phyloP scores from a whole-genome alignment of 2,329 filamentous ascomycete species.

The Penicillium expansum region DNA sequence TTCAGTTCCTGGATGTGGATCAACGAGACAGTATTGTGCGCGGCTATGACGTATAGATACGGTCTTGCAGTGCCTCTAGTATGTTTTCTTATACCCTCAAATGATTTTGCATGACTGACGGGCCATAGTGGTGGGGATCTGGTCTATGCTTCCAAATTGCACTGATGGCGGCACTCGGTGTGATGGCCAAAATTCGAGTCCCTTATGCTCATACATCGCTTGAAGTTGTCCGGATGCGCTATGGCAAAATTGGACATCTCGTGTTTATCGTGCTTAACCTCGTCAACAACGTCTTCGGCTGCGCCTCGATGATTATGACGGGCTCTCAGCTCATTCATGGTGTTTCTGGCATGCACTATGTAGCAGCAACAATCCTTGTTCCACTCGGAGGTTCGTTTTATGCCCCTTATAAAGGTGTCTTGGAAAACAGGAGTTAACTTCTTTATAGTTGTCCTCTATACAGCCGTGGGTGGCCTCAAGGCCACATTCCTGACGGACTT shows the following conservation, averaged over 20 bases:
- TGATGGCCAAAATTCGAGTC: slow-evolving; percentile 50
- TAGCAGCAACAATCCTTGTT: slow-evolving; percentile 48
- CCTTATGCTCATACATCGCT: slow-evolving; percentile 53
- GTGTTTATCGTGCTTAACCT: slow-evolving; percentile 45
- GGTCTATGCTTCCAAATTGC: slow-evolving; percentile 50
- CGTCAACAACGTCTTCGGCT: slow-evolving; percentile 47
- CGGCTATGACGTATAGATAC: slow-evolving; percentile 35
- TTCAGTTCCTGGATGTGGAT: slow-evolving; percentile 44
- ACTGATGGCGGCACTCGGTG: slow-evolving; percentile 50
- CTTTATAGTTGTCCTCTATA: slow-evolving; percentile 46
- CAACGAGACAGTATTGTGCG: slow-evolving; percentile 37
- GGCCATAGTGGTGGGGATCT: slow-evolving; percentile 36
- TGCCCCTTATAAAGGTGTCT: background rate
- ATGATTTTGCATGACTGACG: background rate
- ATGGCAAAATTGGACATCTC: slow-evolving; percentile 44
- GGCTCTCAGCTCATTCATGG: slow-evolving; percentile 48
- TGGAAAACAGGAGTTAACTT: background rate
- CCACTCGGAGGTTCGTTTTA: slow-evolving; percentile 43
- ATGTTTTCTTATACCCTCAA: background rate
- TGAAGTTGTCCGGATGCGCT: slow-evolving; percentile 51
- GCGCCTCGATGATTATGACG: slow-evolving; percentile 47
- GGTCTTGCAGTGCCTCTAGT: slow-evolving; percentile 38
- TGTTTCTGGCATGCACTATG: slow-evolving; percentile 49
- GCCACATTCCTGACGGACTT: slow-evolving; percentile 52
- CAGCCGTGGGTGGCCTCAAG: slow-evolving; percentile 49